phyloP scores from a whole-genome alignment of 1,284 basidiomycete genomes.

The Ganoderma resinaceum region DNA sequence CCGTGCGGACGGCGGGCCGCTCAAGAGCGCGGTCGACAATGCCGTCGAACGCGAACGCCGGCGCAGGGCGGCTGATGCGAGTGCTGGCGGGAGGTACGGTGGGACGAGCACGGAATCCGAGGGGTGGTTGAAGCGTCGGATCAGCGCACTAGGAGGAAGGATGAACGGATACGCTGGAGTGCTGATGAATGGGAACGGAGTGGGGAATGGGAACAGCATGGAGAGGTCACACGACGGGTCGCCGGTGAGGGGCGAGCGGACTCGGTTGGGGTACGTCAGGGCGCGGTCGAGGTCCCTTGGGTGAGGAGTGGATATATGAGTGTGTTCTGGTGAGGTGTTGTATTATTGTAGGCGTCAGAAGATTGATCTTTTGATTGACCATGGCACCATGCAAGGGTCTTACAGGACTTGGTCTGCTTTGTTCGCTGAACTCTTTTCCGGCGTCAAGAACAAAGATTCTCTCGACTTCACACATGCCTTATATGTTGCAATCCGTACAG shows the following conservation, averaged over 20 bases:
- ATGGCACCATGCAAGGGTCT: not conserved
- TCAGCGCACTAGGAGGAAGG: not conserved
- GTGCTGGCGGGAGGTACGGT: constrained; percentile 8
- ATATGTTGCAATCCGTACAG: no score
- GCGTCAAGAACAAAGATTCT: not conserved
- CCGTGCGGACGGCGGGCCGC: constrained; percentile 58
- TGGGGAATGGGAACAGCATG: not conserved
- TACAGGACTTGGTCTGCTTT: not conserved
- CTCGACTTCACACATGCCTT: no score
- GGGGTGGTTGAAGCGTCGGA: not conserved
- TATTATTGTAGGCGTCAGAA: not conserved
- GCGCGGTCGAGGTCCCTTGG: constrained; percentile 29
- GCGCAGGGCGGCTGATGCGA: not conserved
- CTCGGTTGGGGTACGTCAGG: constrained; percentile 18
- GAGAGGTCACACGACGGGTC: constrained; percentile 5
- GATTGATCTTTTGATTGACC: not conserved
- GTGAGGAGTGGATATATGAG: constrained; percentile 1
- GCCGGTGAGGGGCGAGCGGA: constrained; percentile 10
- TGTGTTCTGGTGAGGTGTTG: not conserved
- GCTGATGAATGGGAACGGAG: not conserved
- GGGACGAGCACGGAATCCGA: not conserved
- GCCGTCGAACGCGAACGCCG: constrained; percentile 29
- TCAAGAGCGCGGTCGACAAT: constrained; percentile 44
- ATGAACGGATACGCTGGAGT: constrained; percentile 8
- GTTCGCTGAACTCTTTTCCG: not conserved